A percentile compares a stretch with the other conserved stretches of the same genome.
phyloP scores from a whole-genome alignment of 805 yeast genomes.

The Saccharomycopsis microspora region DNA sequence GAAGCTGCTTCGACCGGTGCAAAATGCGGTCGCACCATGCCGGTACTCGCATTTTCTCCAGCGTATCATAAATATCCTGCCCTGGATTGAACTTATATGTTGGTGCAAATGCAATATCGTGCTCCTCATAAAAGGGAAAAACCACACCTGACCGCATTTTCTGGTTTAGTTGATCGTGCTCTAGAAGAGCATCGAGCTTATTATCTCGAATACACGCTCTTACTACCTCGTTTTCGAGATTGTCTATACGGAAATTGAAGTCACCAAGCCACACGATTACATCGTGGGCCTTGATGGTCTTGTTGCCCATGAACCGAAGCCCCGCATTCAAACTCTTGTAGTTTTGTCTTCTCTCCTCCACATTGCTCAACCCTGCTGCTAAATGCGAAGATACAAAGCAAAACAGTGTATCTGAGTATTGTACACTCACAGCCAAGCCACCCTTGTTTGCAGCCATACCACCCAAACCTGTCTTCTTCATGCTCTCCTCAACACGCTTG shows the following conservation, averaged over 20 bases:
- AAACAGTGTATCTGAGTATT: constrained; percentile 53
- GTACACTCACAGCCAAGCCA: constrained; percentile 61
- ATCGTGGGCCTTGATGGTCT: constrained; percentile 65
- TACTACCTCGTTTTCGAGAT: constrained; percentile 57
- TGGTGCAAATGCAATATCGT: constrained; percentile 72
- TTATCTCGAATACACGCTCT: constrained; percentile 38
- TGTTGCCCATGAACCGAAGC: constrained; percentile 46
- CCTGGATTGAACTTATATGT: constrained; percentile 93
- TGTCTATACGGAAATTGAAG: constrained; percentile 71
- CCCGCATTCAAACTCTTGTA: constrained; percentile 69
- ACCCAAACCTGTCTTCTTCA: constrained; percentile 87
- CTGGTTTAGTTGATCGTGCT: constrained; percentile 64
- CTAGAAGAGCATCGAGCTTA: constrained; percentile 43
- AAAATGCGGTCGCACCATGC: constrained; percentile 96
- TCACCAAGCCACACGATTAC: constrained; percentile 88
- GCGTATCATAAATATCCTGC: constrained; percentile 69
- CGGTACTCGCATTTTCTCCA: constrained; percentile 87
- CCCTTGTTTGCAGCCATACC: constrained; percentile 84
- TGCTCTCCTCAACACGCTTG: constrained; percentile 53
- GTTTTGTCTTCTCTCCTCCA: constrained; percentile 78
- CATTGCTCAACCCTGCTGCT: constrained; percentile 83
- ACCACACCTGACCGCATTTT: constrained; percentile 72
- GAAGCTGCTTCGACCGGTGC: constrained; percentile 43
- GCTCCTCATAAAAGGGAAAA: constrained; percentile 74
- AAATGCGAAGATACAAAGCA: constrained; percentile 81